Evolutionary conservation across 2,329 filamentous ascomycete genomes (phyloP).

Genomic region (Tetracladium maxilliforme): DNA sequence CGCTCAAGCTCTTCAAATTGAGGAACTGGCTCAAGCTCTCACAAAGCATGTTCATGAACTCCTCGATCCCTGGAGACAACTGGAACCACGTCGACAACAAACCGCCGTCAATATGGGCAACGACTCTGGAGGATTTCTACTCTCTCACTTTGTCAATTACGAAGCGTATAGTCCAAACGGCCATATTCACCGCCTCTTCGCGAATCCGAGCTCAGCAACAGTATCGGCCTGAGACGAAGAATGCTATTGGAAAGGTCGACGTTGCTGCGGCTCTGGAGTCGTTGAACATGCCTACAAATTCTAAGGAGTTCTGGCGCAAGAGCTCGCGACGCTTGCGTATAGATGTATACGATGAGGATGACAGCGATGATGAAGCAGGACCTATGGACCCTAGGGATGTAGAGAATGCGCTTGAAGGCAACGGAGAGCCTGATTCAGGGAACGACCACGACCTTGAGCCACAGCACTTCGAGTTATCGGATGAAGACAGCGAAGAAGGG

Average conservation of each 20-base stretch:
- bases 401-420: no score
- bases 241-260: slow-evolving; percentile 21
- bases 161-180: slow-evolving; percentile 52
- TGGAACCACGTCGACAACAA: slow-evolving; percentile 45
- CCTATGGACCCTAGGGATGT: no score
- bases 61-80: slow-evolving; percentile 41
- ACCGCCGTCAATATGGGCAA: slow-evolving; percentile 56
- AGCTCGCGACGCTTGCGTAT: slow-evolving; percentile 35
- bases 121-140: slow-evolving; percentile 64
- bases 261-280: slow-evolving; percentile 37
- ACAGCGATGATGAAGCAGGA: slow-evolving; percentile 11
- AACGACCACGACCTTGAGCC: no score
- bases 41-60: slow-evolving; percentile 61
- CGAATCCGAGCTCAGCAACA: slow-evolving; percentile 35
- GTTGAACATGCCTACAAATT: slow-evolving; percentile 30
- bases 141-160: slow-evolving; percentile 53
- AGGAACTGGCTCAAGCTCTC: slow-evolving; percentile 49
- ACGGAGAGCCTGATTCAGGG: no score
- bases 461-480: no score
- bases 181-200: slow-evolving; percentile 56
- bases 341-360: slow-evolving; percentile 25
- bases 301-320: slow-evolving; percentile 31
- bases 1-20: slow-evolving; percentile 41
- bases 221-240: slow-evolving; percentile 8
- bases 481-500: slow-evolving; percentile 10